Evolutionary conservation across 257 asterid genomes (phyloP).

Genomic region (Ehretia macrophylla): DNA sequence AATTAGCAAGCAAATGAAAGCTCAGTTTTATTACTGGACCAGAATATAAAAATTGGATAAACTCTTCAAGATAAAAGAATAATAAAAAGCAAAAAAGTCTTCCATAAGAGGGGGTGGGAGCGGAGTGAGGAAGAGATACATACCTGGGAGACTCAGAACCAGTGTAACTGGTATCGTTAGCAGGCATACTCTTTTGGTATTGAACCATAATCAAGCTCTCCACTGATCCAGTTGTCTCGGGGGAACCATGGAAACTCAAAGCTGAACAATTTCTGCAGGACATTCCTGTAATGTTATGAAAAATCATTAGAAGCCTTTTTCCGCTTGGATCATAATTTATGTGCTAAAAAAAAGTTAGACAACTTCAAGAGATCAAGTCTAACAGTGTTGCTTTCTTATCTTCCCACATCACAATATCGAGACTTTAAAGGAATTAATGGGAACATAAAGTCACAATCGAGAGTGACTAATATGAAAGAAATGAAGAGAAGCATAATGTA

Average conservation of each 20-base stretch:
- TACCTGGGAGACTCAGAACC: constrained; percentile 29
- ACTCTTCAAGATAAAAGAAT: background rate
- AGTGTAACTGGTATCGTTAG: constrained; percentile 6
- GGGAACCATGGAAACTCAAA: constrained; percentile 13
- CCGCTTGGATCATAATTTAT: too few species aligned
- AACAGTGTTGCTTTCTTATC: background rate
- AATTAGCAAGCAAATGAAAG: constrained; percentile 7
- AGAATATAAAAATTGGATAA: background rate
- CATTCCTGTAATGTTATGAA: constrained; percentile 24
- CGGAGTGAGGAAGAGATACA: constrained; percentile 6
- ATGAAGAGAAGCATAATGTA: background rate
- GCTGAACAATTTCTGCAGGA: constrained; percentile 27
- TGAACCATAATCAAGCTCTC: constrained; percentile 18
- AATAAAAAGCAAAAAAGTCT: constrained; percentile 2
- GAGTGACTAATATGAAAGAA: background rate
- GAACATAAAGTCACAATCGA: background rate
- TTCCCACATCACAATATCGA: background rate
- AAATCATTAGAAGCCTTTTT: background rate
- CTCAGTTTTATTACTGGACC: background rate
- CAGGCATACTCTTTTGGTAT: constrained; percentile 12
- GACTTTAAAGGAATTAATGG: background rate
- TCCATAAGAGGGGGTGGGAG: background rate
- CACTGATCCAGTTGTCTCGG: constrained; percentile 3
- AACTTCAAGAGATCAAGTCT: background rate
- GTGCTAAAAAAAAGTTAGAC: too few species aligned